These are phyloP conservation scores for Dryas drummondii DNA, from an alignment of 306 rosid genomes.

Conservation along the genomic window DNA sequence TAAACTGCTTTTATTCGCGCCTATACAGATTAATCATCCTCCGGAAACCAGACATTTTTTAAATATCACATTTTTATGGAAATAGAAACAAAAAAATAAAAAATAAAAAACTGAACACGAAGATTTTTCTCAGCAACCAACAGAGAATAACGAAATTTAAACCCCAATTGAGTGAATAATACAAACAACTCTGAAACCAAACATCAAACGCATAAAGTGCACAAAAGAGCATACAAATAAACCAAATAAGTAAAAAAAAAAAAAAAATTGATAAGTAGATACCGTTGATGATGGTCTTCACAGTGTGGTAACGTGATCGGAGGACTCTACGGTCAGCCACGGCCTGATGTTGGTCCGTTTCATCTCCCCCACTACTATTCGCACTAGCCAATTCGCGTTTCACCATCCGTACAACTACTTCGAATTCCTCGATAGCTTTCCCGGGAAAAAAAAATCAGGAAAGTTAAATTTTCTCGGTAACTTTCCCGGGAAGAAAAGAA, in stretches of 20 bases:
- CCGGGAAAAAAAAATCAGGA: conserved; percentile 1
- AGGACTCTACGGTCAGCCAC: conserved; percentile 26
- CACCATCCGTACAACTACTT: conserved; percentile 3
- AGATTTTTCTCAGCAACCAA: conserved; percentile 8
- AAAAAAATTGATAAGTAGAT: background rate
- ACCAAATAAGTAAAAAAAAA: too few relatives aligned
- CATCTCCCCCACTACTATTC: background rate
- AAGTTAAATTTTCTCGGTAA: background rate
- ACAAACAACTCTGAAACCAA: background rate
- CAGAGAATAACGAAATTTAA: background rate
- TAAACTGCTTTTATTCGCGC: background rate
- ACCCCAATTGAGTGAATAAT: background rate
- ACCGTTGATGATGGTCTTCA: conserved; percentile 33
- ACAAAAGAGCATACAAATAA: background rate
- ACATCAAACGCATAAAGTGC: background rate
- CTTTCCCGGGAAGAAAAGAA: conserved; percentile 9
- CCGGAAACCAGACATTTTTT: too few relatives aligned
- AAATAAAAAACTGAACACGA: background rate
- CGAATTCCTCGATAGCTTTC: background rate
- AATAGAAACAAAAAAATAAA: background rate
- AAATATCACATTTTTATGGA: background rate
- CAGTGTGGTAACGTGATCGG: conserved; percentile 37
- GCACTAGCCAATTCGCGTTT: conserved; percentile 15
- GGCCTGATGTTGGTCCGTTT: background rate
- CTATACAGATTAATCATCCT: background rate